Conservation (phyloP, 371 early-diverging fungal genomes). For the Dinochytrium kinnereticum region DNA sequence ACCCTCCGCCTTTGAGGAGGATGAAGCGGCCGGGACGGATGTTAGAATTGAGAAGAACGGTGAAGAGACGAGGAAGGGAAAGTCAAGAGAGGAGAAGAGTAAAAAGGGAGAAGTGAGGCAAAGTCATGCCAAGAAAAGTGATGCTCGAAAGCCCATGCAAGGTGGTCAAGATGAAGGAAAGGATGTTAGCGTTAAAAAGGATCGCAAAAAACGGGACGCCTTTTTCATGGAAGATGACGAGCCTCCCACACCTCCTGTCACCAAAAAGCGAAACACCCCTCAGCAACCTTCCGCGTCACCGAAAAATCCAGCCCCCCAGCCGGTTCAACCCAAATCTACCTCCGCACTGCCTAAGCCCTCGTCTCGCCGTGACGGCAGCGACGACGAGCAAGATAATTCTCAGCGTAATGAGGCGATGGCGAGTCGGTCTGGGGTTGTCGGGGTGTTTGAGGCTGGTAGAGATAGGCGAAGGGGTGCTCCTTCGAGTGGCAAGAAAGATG, state of each 20-base stretch:
- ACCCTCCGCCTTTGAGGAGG: conserved; percentile 17
- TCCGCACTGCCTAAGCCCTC: too few relatives aligned
- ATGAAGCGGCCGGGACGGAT: too few relatives aligned
- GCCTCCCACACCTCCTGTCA: neutral
- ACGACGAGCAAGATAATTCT: too few relatives aligned
- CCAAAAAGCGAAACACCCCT: neutral
- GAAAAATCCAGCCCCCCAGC: too few relatives aligned
- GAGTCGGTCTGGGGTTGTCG: neutral
- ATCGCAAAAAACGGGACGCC: neutral
- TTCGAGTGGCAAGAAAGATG: neutral
- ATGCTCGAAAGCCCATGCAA: conserved; percentile 30
- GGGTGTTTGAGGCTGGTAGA: neutral
- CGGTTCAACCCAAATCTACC: too few relatives aligned
- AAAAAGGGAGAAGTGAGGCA: conserved; percentile 28
- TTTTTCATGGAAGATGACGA: neutral
- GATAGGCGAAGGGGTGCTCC: neutral
- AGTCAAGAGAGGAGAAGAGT: conserved; percentile 39
- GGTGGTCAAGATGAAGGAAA: conserved; percentile 15
- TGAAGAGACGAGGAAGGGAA: conserved; percentile 63
- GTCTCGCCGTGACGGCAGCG: too few relatives aligned
- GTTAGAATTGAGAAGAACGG: conserved; percentile 26
- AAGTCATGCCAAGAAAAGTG: conserved; percentile 23
- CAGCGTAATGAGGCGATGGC: too few relatives aligned
- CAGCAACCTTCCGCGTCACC: too few relatives aligned
- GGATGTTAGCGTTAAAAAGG: conserved; percentile 15